Base-by-base conservation (phyloP, 768 basidiomycete species). In the Amanita brunnescens region DNA sequence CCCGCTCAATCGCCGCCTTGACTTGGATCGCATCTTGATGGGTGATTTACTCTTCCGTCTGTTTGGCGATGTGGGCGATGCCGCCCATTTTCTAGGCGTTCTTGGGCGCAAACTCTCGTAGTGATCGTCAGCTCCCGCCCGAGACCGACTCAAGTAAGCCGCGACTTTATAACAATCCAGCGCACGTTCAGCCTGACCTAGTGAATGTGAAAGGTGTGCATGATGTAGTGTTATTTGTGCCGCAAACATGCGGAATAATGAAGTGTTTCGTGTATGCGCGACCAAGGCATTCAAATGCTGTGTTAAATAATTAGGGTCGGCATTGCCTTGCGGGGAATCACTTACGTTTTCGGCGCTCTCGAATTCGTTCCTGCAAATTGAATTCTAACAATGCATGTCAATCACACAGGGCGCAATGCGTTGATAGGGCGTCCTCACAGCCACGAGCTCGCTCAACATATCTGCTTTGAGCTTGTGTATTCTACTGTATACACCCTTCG, bases 161-260 rank as follows among this genome's bases (percentile, higher is more conserved):
- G 86, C 83, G 4, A 83, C 74, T 37, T 69, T 71, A 62, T 89
- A 91, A 51, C 82, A 85, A 33, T 72, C 68, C 43, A 71, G 57
- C 14, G 88, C 87, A 2, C 78, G 72, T 9, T 71, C 68, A 0
- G 67, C 61, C 6, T 77, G 70, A 1, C 79, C 78, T 3, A 78
- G 64, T 1, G 85, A 78, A 61, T 91, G 87, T 4, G 85, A 81
- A 24, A 90, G 76, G 54, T 91, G 85, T 0, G 80, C 87, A 47
- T 86, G 76, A 52, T 83, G 75, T 6, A 90, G 70, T 5, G 83
- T 74, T 9, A 88, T 79, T 3, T 83, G 78, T 0, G 81, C 74
- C 1, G 80, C 70, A 58, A 81, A 88, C 0, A 62, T 45, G 2
- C 62, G 54, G 57, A 85, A 91, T 34, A 53, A 14, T 7, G 52